Percentiles rank a stretch among this genome's conserved stretches.
Evolutionary conservation across 1,284 basidiomycete genomes (phyloP).

Genomic region (Pterulicium gracile): DNA sequence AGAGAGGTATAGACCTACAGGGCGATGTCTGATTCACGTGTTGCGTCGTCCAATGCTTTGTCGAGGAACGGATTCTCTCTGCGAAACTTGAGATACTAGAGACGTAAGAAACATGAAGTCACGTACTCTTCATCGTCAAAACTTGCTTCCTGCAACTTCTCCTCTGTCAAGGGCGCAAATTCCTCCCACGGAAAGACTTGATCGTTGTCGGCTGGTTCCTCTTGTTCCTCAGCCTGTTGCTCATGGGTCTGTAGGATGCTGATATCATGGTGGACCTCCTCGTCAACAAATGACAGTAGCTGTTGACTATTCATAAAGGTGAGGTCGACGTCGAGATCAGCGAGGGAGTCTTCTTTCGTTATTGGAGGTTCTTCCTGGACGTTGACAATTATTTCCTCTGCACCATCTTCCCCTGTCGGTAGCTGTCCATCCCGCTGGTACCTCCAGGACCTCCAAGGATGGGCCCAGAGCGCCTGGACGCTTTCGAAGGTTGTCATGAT

Average conservation of each 20-base stretch:
- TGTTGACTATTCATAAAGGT: background rate
- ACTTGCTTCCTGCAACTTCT: too few relatives aligned
- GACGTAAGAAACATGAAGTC: too few relatives aligned
- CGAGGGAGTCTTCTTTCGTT: conserved; percentile 3
- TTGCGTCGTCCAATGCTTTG: too few relatives aligned
- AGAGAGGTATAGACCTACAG: too few relatives aligned
- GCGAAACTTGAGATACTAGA: too few relatives aligned
- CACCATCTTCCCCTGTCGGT: conserved; percentile 2
- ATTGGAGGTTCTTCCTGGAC: too few relatives aligned
- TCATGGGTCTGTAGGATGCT: conserved; percentile 5
- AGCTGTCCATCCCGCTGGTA: conserved; percentile 19
- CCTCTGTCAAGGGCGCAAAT: too few relatives aligned
- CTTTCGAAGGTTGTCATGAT: conserved; percentile 87
- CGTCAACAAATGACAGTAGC: background rate
- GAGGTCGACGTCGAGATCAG: conserved; percentile 1
- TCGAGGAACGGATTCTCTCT: too few relatives aligned
- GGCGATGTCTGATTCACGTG: too few relatives aligned
- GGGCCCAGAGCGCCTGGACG: conserved; percentile 65
- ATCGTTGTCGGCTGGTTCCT: conserved; percentile 39
- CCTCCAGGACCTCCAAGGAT: conserved; percentile 44
- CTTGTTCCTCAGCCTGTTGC: conserved; percentile 8
- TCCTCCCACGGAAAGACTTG: too few relatives aligned
- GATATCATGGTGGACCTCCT: background rate
- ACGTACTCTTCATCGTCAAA: too few relatives aligned
- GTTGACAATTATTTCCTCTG: too few relatives aligned